phyloP scores from a whole-genome alignment of 805 yeast genomes.

The Hemisphaericaspora nanyangensis region DNA sequence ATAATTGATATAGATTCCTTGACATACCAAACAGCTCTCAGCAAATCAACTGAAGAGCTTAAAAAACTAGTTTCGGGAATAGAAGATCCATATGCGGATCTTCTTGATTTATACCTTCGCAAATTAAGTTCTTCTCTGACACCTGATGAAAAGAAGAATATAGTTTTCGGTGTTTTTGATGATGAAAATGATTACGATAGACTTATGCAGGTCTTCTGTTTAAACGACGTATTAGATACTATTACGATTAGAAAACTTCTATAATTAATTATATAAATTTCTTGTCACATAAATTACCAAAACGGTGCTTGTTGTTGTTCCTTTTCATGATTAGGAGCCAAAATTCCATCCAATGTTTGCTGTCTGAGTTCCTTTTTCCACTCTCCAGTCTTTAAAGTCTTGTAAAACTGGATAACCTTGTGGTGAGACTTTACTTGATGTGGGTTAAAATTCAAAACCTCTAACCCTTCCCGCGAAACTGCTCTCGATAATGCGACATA shows the following conservation, averaged over 20 bases:
- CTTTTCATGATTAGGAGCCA: too few relatives aligned
- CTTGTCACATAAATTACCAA: too few relatives aligned
- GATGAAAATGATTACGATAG: neutral
- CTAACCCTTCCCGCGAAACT: constrained; percentile 75
- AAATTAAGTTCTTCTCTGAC: constrained; percentile 4
- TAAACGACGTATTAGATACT: constrained; percentile 1
- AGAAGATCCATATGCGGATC: constrained; percentile 17
- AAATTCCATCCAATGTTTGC: neutral
- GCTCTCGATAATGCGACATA: constrained; percentile 96
- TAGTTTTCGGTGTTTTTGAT: constrained; percentile 1
- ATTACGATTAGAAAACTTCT: neutral
- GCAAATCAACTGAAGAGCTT: neutral
- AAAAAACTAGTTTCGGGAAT: constrained; percentile 14
- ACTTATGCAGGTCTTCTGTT: constrained; percentile 2
- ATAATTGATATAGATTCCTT: constrained; percentile 18
- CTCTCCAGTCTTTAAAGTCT: constrained; percentile 38
- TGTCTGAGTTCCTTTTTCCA: constrained; percentile 1
- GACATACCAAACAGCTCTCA: constrained; percentile 19
- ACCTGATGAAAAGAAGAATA: neutral
- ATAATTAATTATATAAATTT: too few relatives aligned
- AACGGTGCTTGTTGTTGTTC: too few relatives aligned
- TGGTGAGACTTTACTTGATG: constrained; percentile 64
- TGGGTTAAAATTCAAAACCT: constrained; percentile 68
- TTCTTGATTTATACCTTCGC: constrained; percentile 14
- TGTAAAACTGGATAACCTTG: constrained; percentile 69